Percentiles rank a stretch among this genome's conserved stretches.
These are phyloP conservation scores for Alternaria dauci DNA, from an alignment of 2,329 filamentous ascomycete species.

Conservation along the genomic window DNA sequence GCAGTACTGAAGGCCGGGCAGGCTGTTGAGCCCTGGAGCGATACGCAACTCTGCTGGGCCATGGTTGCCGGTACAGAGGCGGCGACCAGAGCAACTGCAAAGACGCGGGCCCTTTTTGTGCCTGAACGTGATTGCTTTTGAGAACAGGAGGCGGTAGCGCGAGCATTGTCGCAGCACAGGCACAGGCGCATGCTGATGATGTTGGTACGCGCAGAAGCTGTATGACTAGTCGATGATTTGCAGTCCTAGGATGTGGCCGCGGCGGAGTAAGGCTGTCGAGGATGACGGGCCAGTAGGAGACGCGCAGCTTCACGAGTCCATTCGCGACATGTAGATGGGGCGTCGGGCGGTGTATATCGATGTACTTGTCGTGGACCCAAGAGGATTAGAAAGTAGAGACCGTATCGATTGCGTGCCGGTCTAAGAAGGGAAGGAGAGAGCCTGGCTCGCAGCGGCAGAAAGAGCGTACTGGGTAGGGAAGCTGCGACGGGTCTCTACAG, in stretches of 20 bases:
- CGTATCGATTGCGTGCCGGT: conserved; percentile 27
- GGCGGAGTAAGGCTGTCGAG: conserved; percentile 24
- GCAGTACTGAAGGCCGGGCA: conserved; percentile 78
- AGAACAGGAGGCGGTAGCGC: conserved; percentile 24
- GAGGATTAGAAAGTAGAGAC: conserved; percentile 25
- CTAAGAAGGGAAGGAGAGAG: conserved; percentile 37
- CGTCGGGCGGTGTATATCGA: conserved; percentile 22
- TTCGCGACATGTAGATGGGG: conserved; percentile 33
- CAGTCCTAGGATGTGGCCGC: conserved; percentile 21
- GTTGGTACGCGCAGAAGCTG: conserved; percentile 16
- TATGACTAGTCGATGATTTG: conserved; percentile 17
- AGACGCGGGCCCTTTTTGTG: conserved; percentile 28
- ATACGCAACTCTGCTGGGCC: conserved; percentile 65
- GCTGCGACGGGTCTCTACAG: conserved; percentile 42
- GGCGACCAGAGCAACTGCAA: conserved; percentile 41
- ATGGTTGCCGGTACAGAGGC: conserved; percentile 42
- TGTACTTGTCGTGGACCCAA: conserved; percentile 17
- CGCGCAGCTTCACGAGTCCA: conserved; percentile 45
- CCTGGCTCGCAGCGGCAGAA: conserved; percentile 44
- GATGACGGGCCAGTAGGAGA: conserved; percentile 34
- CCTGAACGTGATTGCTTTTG: conserved; percentile 31
- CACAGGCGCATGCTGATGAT: conserved; percentile 30
- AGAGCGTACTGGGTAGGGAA: conserved; percentile 48
- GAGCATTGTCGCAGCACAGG: conserved; percentile 19
- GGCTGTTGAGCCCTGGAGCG: conserved; percentile 72